phyloP scores from a whole-genome alignment of 805 yeast species.

The Wickerhamiella spandovensis region DNA sequence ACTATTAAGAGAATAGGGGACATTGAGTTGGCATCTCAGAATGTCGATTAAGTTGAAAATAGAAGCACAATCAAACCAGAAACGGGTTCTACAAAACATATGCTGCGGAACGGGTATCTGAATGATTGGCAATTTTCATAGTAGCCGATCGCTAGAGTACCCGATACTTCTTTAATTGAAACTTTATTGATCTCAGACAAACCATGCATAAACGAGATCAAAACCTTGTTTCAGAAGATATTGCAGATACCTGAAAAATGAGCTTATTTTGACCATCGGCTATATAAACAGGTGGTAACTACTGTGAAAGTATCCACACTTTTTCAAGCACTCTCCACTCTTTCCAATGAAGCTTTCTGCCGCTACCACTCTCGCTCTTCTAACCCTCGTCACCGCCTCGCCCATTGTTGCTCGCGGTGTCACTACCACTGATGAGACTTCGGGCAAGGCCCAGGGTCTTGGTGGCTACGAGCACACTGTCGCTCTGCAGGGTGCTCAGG shows the following conservation, averaged over 20 bases:
- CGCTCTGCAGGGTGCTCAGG: conserved; percentile 6
- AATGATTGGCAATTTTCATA: no score
- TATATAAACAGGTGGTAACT: no score
- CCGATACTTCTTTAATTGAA: no score
- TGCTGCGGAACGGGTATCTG: no score
- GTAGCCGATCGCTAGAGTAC: no score
- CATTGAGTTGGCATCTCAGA: no score
- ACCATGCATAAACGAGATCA: neutral
- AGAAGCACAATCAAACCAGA: no score
- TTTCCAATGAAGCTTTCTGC: neutral
- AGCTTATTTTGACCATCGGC: no score
- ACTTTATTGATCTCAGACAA: neutral
- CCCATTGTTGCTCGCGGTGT: neutral
- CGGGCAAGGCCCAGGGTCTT: neutral
- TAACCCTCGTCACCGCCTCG: neutral
- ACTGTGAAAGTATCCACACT: no score
- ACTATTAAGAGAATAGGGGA: no score
- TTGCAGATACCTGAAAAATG: neutral
- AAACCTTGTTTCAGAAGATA: neutral
- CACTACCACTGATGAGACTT: neutral
- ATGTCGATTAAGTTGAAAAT: no score
- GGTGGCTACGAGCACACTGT: neutral
- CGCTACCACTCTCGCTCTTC: neutral
- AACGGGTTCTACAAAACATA: no score
- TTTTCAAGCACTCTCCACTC: neutral